phyloP scores from a whole-genome alignment of 179 eudicot species.

The Vitellaria paradoxa region DNA sequence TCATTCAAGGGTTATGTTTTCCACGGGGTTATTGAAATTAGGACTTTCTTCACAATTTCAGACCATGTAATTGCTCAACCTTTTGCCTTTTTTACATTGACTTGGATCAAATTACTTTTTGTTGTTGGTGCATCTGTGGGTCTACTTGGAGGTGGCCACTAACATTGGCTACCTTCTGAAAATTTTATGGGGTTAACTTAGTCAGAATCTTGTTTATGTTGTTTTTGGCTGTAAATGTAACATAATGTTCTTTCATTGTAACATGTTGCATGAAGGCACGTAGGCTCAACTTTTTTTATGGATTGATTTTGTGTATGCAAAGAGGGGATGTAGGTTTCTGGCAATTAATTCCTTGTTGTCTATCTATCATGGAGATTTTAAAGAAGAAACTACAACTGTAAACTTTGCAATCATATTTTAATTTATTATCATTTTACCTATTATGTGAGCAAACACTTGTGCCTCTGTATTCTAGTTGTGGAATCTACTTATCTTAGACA shows the following conservation, averaged over 20 bases:
- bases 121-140: too few relatives aligned
- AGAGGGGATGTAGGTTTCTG: background rate
- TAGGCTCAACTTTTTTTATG: conserved; percentile 1
- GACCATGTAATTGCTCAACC: too few relatives aligned
- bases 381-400: background rate
- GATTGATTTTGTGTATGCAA: background rate
- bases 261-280: background rate
- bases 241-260: background rate
- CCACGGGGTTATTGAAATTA: too few relatives aligned
- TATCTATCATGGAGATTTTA: background rate
- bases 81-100: too few relatives aligned
- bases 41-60: too few relatives aligned
- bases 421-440: background rate
- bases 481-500: conserved; percentile 1
- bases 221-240: background rate
- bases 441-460: background rate
- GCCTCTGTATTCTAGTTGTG: background rate
- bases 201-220: background rate
- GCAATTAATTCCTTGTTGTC: background rate
- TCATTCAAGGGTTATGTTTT: too few relatives aligned
- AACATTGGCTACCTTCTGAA: background rate
- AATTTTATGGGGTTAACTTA: background rate
- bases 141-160: too few relatives aligned
- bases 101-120: too few relatives aligned
- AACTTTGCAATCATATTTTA: background rate